A percentile compares a stretch with the other conserved stretches of the same genome.
Evolutionary conservation across 331 rosid species (phyloP).

Genomic region (Malus hybrid): DNA sequence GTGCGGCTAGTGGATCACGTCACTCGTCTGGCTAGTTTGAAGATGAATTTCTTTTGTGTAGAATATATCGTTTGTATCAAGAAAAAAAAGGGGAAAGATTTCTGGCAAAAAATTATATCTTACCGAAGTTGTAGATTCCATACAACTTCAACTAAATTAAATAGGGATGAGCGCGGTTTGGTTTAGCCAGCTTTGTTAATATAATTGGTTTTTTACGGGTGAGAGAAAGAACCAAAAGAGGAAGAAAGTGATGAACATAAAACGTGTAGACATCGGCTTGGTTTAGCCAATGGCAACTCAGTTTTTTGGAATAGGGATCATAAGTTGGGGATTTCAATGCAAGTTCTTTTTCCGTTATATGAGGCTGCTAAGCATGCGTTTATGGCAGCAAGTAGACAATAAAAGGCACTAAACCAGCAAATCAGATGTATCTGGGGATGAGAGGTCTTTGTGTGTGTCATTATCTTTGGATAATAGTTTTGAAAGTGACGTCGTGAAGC

Average conservation of each 20-base stretch:
- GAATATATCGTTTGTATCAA: too few species aligned
- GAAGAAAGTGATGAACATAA: too few species aligned
- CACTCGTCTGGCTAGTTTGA: not conserved
- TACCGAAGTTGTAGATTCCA: constrained; percentile 11
- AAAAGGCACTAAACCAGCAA: constrained; percentile 24
- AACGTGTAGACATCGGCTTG: too few species aligned
- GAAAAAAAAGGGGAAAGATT: not conserved
- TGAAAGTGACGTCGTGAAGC: constrained; percentile 57
- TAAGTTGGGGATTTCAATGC: constrained; percentile 74
- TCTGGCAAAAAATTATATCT: constrained; percentile 17
- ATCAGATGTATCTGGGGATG: constrained; percentile 16
- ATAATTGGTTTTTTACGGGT: too few species aligned
- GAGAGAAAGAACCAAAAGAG: too few species aligned
- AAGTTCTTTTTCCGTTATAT: constrained; percentile 49
- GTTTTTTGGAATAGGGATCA: constrained; percentile 63
- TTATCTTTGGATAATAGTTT: constrained; percentile 20
- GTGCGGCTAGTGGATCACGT: too few species aligned
- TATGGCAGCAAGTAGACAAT: constrained; percentile 40
- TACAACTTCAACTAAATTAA: constrained; percentile 2
- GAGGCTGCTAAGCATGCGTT: constrained; percentile 48
- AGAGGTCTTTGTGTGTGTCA: constrained; percentile 9
- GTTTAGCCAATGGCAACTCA: not conserved
- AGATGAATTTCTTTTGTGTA: not conserved
- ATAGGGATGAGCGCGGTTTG: not conserved
- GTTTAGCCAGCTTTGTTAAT: too few species aligned